Evolutionary conservation across 768 basidiomycete genomes (phyloP).

Genomic region (Cystobasidium ongulense): DNA sequence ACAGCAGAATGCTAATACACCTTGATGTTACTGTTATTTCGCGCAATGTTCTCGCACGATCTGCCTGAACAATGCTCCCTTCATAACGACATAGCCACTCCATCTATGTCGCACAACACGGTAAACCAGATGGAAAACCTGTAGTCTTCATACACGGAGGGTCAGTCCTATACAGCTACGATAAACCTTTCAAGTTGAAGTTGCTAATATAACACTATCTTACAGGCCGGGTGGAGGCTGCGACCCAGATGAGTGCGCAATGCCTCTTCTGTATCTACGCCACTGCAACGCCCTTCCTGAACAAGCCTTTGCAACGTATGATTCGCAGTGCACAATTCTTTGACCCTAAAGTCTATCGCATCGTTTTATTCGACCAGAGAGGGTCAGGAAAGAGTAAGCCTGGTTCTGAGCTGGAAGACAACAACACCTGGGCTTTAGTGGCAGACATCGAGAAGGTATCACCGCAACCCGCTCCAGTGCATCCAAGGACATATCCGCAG

Average conservation of each 20-base stretch:
- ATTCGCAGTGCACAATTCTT: slow-evolving; percentile 33
- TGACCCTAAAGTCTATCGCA: slow-evolving; percentile 43
- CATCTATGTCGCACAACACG: slow-evolving; percentile 37
- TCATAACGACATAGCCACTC: slow-evolving; percentile 35
- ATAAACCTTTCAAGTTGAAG: not conserved
- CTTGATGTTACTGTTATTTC: not conserved
- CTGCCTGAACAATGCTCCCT: too few species aligned
- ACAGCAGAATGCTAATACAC: not conserved
- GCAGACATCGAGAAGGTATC: slow-evolving; percentile 67
- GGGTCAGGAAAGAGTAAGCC: slow-evolving; percentile 80
- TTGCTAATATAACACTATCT: not conserved
- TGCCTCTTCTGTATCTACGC: not conserved
- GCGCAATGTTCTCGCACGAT: too few species aligned
- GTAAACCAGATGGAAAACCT: slow-evolving; percentile 35
- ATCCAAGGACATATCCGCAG: slow-evolving; percentile 44
- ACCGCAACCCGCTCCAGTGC: too few species aligned
- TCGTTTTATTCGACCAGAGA: slow-evolving; percentile 81
- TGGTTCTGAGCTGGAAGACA: slow-evolving; percentile 68
- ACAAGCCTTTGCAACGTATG: not conserved
- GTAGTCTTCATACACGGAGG: slow-evolving; percentile 40
- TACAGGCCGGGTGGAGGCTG: not conserved
- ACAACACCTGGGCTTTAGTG: slow-evolving; percentile 90
- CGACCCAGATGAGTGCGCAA: not conserved
- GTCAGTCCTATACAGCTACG: not conserved
- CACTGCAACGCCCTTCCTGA: not conserved